Percentiles rank a stretch among this genome's conserved stretches.
phyloP scores from a whole-genome alignment of 495 filamentous ascomycete species.

The Xylaria telfairii region DNA sequence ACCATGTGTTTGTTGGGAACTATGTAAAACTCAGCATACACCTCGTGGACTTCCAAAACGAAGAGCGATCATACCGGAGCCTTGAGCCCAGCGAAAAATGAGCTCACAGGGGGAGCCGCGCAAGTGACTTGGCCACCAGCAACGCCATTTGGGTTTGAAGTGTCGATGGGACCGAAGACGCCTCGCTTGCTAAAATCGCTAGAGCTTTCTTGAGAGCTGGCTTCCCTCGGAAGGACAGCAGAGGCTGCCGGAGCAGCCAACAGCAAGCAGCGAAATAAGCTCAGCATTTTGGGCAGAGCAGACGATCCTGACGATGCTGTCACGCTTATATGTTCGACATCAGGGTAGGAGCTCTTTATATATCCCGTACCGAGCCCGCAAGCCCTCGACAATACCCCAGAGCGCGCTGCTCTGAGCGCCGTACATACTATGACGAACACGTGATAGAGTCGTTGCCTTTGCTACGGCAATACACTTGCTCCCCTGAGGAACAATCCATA shows the following conservation, averaged over 20 bases:
- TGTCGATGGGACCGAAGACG: background rate
- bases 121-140: background rate
- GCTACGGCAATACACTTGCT: background rate
- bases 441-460: background rate
- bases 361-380: background rate
- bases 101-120: constrained; percentile 1
- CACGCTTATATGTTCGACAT: background rate
- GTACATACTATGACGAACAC: background rate
- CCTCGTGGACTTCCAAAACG: background rate
- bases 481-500: background rate
- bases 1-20: constrained; percentile 5
- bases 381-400: background rate
- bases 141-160: background rate
- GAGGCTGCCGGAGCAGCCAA: background rate
- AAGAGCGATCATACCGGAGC: background rate
- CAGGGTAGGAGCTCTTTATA: constrained; percentile 1
- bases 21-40: background rate
- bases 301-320: background rate
- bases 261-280: constrained; percentile 1
- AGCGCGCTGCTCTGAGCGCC: background rate
- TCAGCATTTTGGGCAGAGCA: background rate
- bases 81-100: constrained; percentile 2
- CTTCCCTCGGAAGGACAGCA: background rate
- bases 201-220: background rate
- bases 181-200: background rate